Conservation (phyloP, 768 basidiomycete genomes). For the Mycena kentingensis region DNA sequence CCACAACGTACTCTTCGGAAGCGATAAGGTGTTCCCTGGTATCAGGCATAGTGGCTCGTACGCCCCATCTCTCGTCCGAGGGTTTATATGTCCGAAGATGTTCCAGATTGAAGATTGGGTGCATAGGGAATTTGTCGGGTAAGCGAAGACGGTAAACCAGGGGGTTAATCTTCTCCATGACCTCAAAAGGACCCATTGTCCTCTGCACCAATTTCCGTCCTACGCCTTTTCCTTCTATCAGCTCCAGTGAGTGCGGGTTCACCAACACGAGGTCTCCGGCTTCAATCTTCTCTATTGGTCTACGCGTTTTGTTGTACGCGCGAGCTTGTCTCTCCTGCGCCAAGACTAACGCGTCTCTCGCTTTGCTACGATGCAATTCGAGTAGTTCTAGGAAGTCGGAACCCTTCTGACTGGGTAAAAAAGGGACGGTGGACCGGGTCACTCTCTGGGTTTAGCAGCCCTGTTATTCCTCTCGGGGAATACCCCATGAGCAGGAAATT, state of each 20-base stretch:
- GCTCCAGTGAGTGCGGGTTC: constrained; percentile 26
- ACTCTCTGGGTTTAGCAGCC: constrained; percentile 1
- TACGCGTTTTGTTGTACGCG: constrained; percentile 21
- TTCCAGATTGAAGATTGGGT: no score
- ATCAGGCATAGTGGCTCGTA: no score
- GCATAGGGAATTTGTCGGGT: no score
- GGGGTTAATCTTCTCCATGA: no score
- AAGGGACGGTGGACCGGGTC: constrained; percentile 2
- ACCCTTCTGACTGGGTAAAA: constrained; percentile 1
- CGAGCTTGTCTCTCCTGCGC: constrained; percentile 27
- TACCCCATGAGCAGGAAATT: constrained; percentile 32
- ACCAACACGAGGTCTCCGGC: constrained; percentile 20
- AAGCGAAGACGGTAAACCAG: no score
- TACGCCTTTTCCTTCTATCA: no score
- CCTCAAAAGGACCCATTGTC: no score
- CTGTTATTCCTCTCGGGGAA: constrained; percentile 15
- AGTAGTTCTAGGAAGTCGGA: constrained; percentile 2
- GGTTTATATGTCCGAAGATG: no score
- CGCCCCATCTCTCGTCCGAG: no score
- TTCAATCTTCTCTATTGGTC: constrained; percentile 3
- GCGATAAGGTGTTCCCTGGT: no score
- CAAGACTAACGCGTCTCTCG: constrained; percentile 18
- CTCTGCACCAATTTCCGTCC: no score
- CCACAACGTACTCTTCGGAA: no score
- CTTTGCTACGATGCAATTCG: background rate